Evolutionary conservation across 768 basidiomycete genomes (phyloP).

Genomic region (Collybiopsis luxurians): DNA sequence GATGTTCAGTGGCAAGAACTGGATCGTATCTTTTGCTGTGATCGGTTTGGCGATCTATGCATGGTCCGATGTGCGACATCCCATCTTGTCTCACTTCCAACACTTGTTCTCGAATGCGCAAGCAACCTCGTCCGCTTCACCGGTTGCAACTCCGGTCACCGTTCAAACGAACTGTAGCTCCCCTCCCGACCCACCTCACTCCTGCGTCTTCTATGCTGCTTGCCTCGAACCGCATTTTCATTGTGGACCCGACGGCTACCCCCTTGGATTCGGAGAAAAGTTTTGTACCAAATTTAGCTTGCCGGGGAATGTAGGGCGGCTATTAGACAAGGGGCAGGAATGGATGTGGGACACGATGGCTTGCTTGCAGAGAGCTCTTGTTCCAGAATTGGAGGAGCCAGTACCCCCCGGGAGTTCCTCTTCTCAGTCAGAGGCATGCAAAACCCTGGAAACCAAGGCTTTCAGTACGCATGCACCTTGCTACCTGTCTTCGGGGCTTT

Average conservation of each 20-base stretch:
- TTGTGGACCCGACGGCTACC: conserved; percentile 43
- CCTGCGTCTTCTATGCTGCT: conserved; percentile 41
- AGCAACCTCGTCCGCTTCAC: too few species aligned
- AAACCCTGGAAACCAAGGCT: conserved; percentile 31
- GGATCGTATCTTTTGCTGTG: too few species aligned
- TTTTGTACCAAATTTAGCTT: conserved; percentile 37
- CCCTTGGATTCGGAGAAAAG: conserved; percentile 37
- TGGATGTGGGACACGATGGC: conserved; percentile 47
- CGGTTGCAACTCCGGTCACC: not conserved
- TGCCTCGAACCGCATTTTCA: conserved; percentile 44
- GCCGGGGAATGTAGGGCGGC: conserved; percentile 17
- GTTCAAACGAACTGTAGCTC: not conserved
- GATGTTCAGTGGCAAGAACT: too few species aligned
- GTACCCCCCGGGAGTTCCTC: not conserved
- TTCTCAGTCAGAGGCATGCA: conserved; percentile 23
- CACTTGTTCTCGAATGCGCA: too few species aligned
- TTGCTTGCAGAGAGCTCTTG: conserved; percentile 41
- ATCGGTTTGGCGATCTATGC: too few species aligned
- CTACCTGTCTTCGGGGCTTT: conserved; percentile 40
- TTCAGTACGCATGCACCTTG: conserved; percentile 41
- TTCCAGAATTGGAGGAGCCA: conserved; percentile 29
- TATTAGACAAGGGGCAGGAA: conserved; percentile 31
- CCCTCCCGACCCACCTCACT: conserved; percentile 28
- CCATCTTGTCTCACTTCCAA: too few species aligned
- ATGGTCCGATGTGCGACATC: too few species aligned